Conservation (phyloP, 164 flowering plant species). For the Vitis rupestris region DNA sequence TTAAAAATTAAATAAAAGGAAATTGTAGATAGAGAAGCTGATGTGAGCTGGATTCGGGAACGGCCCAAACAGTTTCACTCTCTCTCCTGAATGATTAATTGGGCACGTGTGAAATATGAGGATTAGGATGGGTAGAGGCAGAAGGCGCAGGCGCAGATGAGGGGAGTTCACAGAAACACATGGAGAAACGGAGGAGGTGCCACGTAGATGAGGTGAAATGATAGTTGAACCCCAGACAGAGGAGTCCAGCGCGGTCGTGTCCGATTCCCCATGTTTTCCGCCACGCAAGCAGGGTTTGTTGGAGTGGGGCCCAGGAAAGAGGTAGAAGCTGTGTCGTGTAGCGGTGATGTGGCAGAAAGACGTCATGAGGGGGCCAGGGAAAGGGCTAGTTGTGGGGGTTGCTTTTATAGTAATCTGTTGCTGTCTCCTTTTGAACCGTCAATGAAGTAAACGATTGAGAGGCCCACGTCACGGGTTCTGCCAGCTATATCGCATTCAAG, state of each 20-base stretch:
- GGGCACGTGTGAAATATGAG: conserved; percentile 29
- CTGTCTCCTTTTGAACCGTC: conserved; percentile 28
- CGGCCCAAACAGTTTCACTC: conserved; percentile 13
- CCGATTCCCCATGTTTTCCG: neutral
- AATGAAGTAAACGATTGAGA: neutral
- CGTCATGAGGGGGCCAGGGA: too few species aligned
- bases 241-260: neutral
- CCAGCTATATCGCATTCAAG: conserved; percentile 26
- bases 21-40: neutral
- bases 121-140: too few species aligned
- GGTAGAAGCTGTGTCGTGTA: too few species aligned
- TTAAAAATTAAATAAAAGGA: too few species aligned
- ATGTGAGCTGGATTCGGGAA: neutral
- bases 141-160: too few species aligned
- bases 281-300: conserved; percentile 12
- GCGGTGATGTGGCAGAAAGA: too few species aligned
- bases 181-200: neutral
- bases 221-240: conserved; percentile 11
- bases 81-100: conserved; percentile 14
- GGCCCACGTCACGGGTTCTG: conserved; percentile 7
- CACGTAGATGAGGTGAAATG: conserved; percentile 9
- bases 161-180: neutral
- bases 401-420: neutral
- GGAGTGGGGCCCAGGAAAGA: neutral
- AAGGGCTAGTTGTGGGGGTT: neutral